phyloP scores from a whole-genome alignment of 495 filamentous ascomycete species.

The Penicillium steckii region DNA sequence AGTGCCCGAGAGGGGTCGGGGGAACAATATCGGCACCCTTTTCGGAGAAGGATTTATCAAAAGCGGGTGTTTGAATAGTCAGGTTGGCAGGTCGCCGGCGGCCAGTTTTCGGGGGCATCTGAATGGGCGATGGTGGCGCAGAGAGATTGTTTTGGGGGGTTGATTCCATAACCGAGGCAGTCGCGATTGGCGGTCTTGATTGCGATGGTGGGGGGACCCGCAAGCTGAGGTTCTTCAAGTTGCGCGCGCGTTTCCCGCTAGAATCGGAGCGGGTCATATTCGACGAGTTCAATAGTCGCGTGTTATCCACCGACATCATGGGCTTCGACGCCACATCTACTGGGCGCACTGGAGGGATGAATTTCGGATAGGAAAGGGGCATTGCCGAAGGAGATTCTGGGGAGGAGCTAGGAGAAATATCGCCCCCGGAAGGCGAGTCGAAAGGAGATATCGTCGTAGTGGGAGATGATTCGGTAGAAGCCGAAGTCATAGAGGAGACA shows the following conservation, averaged over 20 bases:
- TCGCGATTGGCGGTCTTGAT: slow-evolving; percentile 49
- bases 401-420: slow-evolving; percentile 88
- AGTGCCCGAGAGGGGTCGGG: slow-evolving; percentile 50
- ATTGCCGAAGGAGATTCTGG: slow-evolving; percentile 78
- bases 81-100: slow-evolving; percentile 76
- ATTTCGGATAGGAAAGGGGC: slow-evolving; percentile 42
- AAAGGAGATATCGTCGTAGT: slow-evolving; percentile 94
- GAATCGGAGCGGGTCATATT: slow-evolving; percentile 48
- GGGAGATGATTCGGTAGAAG: slow-evolving; percentile 89
- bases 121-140: slow-evolving; percentile 79
- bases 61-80: slow-evolving; percentile 63
- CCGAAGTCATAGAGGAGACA: slow-evolving; percentile 72
- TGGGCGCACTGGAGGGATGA: slow-evolving; percentile 29
- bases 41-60: slow-evolving; percentile 39
- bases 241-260: slow-evolving; percentile 73
- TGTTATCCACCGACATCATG: slow-evolving; percentile 19
- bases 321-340: slow-evolving; percentile 22
- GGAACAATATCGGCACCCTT: slow-evolving; percentile 41
- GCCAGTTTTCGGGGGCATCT: slow-evolving; percentile 70
- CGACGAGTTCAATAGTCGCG: slow-evolving; percentile 34
- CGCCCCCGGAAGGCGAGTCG: slow-evolving; percentile 83
- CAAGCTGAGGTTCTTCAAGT: slow-evolving; percentile 91
- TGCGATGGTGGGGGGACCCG: slow-evolving; percentile 64
- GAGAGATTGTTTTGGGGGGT: slow-evolving; percentile 55
- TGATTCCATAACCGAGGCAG: slow-evolving; percentile 44